Base-by-base conservation (phyloP, 495 filamentous ascomycete species). In the Penicillium manginii region DNA sequence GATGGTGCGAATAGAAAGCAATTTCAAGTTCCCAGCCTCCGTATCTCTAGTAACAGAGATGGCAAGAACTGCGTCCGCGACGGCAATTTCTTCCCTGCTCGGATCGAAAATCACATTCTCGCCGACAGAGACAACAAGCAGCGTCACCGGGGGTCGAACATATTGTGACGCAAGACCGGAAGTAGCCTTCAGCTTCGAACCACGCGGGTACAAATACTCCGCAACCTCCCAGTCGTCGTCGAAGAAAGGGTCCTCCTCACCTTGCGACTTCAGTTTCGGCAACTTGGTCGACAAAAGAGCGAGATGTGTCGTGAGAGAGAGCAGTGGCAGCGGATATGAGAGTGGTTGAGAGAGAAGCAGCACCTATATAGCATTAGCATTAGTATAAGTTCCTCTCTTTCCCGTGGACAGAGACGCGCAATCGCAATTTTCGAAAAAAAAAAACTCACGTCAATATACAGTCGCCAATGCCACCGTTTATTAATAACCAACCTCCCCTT, bases 211-310 rank as follows among this genome's bases (percentile, higher is more conserved):
- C 19, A 99, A 79, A 50, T 86, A 84, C 39, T 84, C 72, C 2
- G 92, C 84, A 33, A 86, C 89, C 35, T 86, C 89, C 96, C 96
- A 99, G 74, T 99, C 94, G 76, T 99, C 96, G 79, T 97, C 88
- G 79, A 99, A 98, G 65, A 96, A 86, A 2, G 96, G 96, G 66
- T 99, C 96, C 76, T 99, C 94, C 69, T 96, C 92, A 53, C 81
- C 81, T 66, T 92, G 86, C 21, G 91, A 96, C 68, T 90, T 89
- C 21, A 96, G 78, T 31, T 86, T 83, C 17, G 94, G 94, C 2
- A 98, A 84, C 55, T 89, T 88, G 7, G 93, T 91, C 40, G 88
- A 85, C 49, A 96, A 86, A 29, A 99, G 90, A n/a, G 94, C 94
- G 58, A 99, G 89, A 73, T 98, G 92, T 2, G 91, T 96, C 1